Percentiles rank a stretch among this genome's conserved stretches.
These are phyloP conservation scores for Aspergillus awamori DNA, from an alignment of 2,329 filamentous ascomycete genomes.

Conservation along the genomic window DNA sequence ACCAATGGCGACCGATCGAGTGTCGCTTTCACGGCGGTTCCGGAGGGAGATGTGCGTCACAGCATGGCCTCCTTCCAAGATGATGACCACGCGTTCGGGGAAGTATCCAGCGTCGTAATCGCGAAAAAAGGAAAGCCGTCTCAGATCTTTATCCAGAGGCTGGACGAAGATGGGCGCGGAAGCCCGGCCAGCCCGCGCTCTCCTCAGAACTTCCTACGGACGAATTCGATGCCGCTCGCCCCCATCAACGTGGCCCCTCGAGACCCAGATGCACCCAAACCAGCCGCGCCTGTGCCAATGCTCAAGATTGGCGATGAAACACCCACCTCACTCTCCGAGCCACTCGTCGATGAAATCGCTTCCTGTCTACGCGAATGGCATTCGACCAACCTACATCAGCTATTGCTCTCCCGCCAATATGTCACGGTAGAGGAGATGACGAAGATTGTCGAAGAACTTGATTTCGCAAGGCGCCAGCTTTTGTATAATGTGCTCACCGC, in stretches of 20 bases:
- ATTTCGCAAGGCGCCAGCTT: conserved; percentile 83
- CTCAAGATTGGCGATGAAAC: conserved; percentile 97
- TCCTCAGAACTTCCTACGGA: conserved; percentile 28
- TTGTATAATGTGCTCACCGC: conserved; percentile 90
- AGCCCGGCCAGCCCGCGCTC: conserved; percentile 38
- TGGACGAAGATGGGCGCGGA: conserved; percentile 37
- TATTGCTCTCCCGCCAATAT: conserved; percentile 83
- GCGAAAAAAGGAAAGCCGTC: conserved; percentile 45
- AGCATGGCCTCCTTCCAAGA: conserved; percentile 33
- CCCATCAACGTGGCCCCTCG: conserved; percentile 46
- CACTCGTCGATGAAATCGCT: conserved; percentile 94
- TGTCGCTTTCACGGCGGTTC: conserved; percentile 38
- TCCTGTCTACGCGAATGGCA: conserved; percentile 98
- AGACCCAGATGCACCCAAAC: conserved; percentile 68
- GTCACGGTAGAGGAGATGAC: conserved; percentile 78
- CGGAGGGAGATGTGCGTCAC: conserved; percentile 32
- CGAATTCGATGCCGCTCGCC: conserved; percentile 38
- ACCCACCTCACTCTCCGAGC: conserved; percentile 83
- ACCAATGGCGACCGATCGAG: conserved; percentile 39
- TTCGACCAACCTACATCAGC: conserved; percentile 91
- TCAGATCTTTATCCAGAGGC: conserved; percentile 42
- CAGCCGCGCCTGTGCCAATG: conserved; percentile 92
- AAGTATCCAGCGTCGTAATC: conserved; percentile 38
- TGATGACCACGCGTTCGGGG: conserved; percentile 29
- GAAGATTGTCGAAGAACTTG: conserved; percentile 76